phyloP scores from a whole-genome alignment of 768 basidiomycete species.

The Candolleomyces efflorescens region DNA sequence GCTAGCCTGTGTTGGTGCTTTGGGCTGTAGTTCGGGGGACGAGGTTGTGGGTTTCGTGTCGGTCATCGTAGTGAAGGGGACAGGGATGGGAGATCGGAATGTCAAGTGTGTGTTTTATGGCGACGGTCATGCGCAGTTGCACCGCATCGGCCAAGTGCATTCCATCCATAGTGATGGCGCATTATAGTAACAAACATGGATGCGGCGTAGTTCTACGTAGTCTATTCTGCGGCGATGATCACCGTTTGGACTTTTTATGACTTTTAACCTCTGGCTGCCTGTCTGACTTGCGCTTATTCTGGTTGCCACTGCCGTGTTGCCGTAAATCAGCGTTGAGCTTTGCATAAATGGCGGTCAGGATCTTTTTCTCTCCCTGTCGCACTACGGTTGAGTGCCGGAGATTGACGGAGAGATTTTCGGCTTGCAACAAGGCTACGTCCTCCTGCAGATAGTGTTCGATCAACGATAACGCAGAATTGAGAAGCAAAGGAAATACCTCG shows the following conservation, averaged over 20 bases:
- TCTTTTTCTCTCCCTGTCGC: conserved; percentile 75
- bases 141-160: neutral
- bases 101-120: neutral
- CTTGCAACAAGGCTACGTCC: conserved; percentile 48
- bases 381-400: conserved; percentile 65
- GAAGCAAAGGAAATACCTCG: conserved; percentile 35
- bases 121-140: conserved; percentile 1
- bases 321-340: conserved; percentile 15
- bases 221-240: neutral
- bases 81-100: neutral
- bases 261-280: conserved; percentile 2
- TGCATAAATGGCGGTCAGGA: conserved; percentile 36
- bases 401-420: conserved; percentile 33
- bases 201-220: neutral
- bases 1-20: neutral
- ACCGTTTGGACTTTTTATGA: conserved; percentile 8
- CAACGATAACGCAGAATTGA: conserved; percentile 15
- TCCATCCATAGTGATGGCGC: neutral
- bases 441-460: conserved; percentile 19
- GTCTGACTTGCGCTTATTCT: conserved; percentile 10
- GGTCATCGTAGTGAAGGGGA: neutral
- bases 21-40: neutral
- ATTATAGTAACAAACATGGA: neutral
- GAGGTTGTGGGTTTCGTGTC: conserved; percentile 1
- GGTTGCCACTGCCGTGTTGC: neutral